These are phyloP conservation scores for Trifolium repens DNA, from an alignment of 306 rosid species.

Conservation along the genomic window DNA sequence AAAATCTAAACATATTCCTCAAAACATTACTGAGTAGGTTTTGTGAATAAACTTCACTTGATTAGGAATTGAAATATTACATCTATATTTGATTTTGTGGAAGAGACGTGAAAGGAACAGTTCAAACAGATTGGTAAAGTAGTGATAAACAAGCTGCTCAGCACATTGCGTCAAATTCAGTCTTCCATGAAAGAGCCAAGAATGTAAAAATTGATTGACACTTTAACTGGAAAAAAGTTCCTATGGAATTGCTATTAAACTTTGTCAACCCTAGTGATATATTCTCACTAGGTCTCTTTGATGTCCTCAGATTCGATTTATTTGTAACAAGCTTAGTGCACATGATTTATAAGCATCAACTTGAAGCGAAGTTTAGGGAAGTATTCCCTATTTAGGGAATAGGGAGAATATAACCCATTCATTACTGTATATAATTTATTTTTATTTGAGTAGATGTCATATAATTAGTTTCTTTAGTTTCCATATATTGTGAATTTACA, in stretches of 20 bases:
- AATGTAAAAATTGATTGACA: neutral
- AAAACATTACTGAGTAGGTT: neutral
- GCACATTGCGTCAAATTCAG: neutral
- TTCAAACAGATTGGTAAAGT: neutral
- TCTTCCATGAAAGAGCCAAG: neutral
- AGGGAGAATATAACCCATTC: constrained; percentile 4
- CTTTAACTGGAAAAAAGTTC: neutral
- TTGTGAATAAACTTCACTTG: neutral
- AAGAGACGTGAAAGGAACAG: neutral
- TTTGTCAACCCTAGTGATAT: neutral
- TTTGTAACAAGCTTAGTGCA: neutral
- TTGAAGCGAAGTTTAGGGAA: neutral
- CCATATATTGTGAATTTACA: neutral
- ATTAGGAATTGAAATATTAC: neutral
- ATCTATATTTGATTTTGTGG: neutral
- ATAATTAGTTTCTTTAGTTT: neutral
- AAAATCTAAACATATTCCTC: neutral
- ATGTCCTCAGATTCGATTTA: neutral
- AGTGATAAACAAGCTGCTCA: neutral
- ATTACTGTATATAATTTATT: neutral
- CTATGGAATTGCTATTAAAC: neutral
- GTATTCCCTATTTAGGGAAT: neutral
- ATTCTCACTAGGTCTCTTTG: neutral
- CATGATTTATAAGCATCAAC: neutral
- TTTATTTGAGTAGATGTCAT: neutral